A percentile compares a stretch with the other conserved stretches of the same genome.
Evolutionary conservation across 768 basidiomycete species (phyloP).

Genomic region (Wakefieldia striispora): DNA sequence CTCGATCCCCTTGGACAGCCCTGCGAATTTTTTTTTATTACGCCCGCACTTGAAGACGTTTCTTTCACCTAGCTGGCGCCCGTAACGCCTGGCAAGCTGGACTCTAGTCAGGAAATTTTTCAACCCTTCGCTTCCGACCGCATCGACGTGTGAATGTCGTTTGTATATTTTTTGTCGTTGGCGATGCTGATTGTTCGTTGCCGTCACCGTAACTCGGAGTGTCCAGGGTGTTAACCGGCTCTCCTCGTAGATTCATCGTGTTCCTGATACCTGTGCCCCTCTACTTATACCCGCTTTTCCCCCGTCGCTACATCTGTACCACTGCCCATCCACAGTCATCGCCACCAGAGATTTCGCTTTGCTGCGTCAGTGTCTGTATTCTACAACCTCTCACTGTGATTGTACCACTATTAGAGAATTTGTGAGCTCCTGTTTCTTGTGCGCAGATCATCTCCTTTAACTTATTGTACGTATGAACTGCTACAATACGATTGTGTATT

Average conservation of each 20-base stretch:
- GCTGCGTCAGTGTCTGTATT: constrained; percentile 19
- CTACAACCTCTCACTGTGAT: constrained; percentile 5
- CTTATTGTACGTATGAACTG: constrained; percentile 5
- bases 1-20: not conserved
- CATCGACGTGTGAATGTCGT: constrained; percentile 15
- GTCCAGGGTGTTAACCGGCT: constrained; percentile 14
- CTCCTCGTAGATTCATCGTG: constrained; percentile 14
- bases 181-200: constrained; percentile 26
- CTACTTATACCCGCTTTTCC: constrained; percentile 25
- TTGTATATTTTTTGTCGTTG: constrained; percentile 5
- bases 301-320: constrained; percentile 26
- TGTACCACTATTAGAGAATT: constrained; percentile 20
- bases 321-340: constrained; percentile 22
- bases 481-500: too few species aligned
- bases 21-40: not conserved
- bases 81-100: constrained; percentile 22
- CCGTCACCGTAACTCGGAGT: constrained; percentile 14
- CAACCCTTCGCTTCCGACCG: constrained; percentile 9
- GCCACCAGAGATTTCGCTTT: constrained; percentile 12
- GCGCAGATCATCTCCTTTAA: constrained; percentile 3
- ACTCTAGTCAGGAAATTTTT: constrained; percentile 8
- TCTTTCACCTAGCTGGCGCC: not conserved
- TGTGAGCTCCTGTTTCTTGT: not conserved
- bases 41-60: not conserved
- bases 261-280: constrained; percentile 31